phyloP scores from a whole-genome alignment of 805 yeast genomes.

The Cyberlindnera meyerae region DNA sequence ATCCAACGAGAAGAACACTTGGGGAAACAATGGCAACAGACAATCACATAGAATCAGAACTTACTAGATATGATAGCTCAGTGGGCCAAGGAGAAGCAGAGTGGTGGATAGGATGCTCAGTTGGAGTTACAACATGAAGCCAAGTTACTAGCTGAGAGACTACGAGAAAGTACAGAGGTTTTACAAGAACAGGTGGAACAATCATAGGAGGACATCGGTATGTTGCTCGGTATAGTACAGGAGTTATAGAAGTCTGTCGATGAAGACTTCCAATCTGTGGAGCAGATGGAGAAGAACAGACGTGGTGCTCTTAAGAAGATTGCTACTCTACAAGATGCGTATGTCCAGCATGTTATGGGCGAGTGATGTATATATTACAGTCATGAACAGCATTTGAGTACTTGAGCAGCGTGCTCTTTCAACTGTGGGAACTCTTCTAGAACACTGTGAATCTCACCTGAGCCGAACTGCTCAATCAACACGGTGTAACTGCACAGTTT shows the following conservation, averaged over 20 bases:
- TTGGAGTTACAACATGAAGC: neutral
- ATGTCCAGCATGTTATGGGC: neutral
- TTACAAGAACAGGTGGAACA: conserved; percentile 3
- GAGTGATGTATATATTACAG: no score
- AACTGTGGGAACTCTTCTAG: no score
- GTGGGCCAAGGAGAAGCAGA: conserved; percentile 4
- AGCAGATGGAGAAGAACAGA: conserved; percentile 1
- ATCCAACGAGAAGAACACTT: conserved; percentile 32
- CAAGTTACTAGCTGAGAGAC: neutral
- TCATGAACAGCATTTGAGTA: no score
- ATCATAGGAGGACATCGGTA: conserved; percentile 1
- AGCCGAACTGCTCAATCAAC: conserved; percentile 18
- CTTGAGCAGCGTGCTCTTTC: no score
- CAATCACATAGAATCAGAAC: conserved; percentile 27
- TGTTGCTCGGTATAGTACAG: neutral
- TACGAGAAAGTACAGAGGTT: conserved; percentile 1
- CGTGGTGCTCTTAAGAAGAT: neutral
- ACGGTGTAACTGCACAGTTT: conserved; percentile 31
- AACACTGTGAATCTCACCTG: no score
- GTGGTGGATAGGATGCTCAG: neutral
- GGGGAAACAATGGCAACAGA: conserved; percentile 23
- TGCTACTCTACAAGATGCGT: conserved; percentile 1
- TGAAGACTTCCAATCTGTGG: conserved; percentile 1
- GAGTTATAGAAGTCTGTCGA: conserved; percentile 6
- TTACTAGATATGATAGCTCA: conserved; percentile 17